Evolutionary conservation across 768 basidiomycete genomes (phyloP), one percentile per base, ranked within the genome.

Genomic region (Pleurotus salmoneostramineus): DNA sequence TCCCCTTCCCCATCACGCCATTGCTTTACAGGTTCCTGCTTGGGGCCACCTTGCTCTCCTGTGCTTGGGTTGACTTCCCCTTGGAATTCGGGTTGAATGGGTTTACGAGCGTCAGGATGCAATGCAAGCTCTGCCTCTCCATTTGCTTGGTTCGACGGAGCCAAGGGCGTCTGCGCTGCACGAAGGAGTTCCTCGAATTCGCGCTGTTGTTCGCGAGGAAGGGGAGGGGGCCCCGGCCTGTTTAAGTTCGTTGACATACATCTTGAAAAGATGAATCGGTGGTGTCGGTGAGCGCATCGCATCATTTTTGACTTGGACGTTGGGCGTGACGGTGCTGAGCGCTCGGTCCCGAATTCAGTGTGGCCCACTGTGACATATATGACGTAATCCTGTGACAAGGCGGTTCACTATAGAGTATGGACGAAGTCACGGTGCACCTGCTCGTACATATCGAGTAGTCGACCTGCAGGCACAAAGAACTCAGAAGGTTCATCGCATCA

Each of bases 151-250:
- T 61, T 59, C 8, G 69, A 63, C 3, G 60, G 52, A 14, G 73
- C 65, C 2, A 76, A 71, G 6, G 80, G 79, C 3, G 71, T 69
- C 60, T 83, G 83, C 1, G 84, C 83, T n/a, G 71, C 74, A 15
- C 86, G 82, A 61, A 87, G 80, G 36, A 94, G 86, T n/a, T 85
- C 80, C 67, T 96, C 92, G 58, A 95, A 95, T 70, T 95, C 91
- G 56, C 83, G 84, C 67, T 96, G 94, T 58, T 91, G 81, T 27
- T 83, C 79, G 2, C 75, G 75, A 1, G 93, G 89, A 11, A 96
- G 82, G 0, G 89, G 81, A 2, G 88, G 89, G 0, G 94, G 94
- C 0, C 83, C 73, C 0, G 93, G 93, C 0, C 83, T 79, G 51
- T 75, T 77, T 31, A 87, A 67, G 0, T 64, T 70, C 6, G 79